phyloP scores from a whole-genome alignment of 345 rosid species.

The Sisymbrium irio region DNA sequence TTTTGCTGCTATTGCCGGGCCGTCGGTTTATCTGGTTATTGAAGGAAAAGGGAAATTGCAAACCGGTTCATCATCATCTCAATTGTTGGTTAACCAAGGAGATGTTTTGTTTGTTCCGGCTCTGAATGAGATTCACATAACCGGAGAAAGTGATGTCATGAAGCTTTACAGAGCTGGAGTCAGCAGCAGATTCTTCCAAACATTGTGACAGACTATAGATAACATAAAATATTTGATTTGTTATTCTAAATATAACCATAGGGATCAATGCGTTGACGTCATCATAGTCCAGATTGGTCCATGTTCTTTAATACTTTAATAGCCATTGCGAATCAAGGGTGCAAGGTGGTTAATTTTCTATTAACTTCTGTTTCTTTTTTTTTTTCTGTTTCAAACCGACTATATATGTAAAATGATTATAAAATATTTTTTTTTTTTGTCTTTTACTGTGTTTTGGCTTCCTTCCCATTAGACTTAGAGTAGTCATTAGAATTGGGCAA shows the following conservation, averaged over 20 bases:
- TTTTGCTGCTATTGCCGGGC: constrained; percentile 71
- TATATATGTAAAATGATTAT: neutral
- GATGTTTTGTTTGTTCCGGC: constrained; percentile 87
- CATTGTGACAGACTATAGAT: neutral
- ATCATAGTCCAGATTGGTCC: neutral
- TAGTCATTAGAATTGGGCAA: too few relatives aligned
- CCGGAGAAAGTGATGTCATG: constrained; percentile 48
- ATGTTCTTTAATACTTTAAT: neutral
- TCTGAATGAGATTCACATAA: constrained; percentile 45
- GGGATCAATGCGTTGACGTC: neutral
- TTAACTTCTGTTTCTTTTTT: neutral
- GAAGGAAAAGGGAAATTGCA: constrained; percentile 58
- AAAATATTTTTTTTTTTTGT: neutral
- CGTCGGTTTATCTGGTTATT: constrained; percentile 66
- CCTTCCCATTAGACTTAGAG: neutral
- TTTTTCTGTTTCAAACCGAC: neutral
- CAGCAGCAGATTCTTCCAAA: constrained; percentile 62
- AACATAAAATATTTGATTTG: neutral
- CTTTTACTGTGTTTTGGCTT: too few relatives aligned
- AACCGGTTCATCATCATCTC: constrained; percentile 30
- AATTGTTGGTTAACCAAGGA: constrained; percentile 50
- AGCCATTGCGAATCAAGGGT: neutral
- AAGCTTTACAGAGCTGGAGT: constrained; percentile 83
- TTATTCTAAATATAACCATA: neutral
- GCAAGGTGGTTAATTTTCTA: neutral